A percentile compares a stretch with the other conserved stretches of the same genome.
These are phyloP conservation scores for Geotrichum carabidarum DNA, from an alignment of 1,139 yeast genomes.

Conservation along the genomic window DNA sequence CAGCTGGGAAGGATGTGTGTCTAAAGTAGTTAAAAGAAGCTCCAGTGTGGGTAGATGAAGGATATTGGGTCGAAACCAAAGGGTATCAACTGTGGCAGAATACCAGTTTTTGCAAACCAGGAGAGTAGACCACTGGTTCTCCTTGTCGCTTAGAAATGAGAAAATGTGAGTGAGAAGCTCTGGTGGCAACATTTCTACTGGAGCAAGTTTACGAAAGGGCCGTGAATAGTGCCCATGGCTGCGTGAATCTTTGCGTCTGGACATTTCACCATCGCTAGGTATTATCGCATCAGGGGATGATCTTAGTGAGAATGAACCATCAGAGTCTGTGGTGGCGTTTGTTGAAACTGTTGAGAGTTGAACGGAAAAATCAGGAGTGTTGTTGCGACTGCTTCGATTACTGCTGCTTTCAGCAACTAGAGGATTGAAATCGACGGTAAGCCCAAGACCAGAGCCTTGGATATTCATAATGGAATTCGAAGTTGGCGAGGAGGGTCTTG, in stretches of 20 bases:
- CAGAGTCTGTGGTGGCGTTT: constrained; percentile 3
- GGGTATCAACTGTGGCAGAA: constrained; percentile 66
- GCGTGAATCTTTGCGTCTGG: neutral
- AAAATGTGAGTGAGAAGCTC: constrained; percentile 72
- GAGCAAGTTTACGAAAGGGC: neutral
- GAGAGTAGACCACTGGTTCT: constrained; percentile 62
- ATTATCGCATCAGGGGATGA: constrained; percentile 3
- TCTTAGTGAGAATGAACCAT: neutral
- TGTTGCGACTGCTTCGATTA: neutral
- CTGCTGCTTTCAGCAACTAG: neutral
- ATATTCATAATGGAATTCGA: neutral
- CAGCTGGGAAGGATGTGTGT: constrained; percentile 50
- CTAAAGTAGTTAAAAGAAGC: constrained; percentile 26
- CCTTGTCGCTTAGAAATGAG: constrained; percentile 55
- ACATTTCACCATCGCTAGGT: constrained; percentile 1
- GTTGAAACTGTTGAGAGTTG: constrained; percentile 4
- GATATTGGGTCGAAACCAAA: constrained; percentile 81
- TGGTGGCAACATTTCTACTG: constrained; percentile 54
- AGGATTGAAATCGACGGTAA: neutral
- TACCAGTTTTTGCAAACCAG: constrained; percentile 78
- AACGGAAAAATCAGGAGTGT: constrained; percentile 1
- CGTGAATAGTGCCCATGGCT: neutral
- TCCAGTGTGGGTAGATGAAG: constrained; percentile 14
- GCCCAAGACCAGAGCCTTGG: neutral
- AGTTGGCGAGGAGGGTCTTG: neutral